phyloP scores from a whole-genome alignment of 306 rosid species.

The Hippophae rhamnoides region DNA sequence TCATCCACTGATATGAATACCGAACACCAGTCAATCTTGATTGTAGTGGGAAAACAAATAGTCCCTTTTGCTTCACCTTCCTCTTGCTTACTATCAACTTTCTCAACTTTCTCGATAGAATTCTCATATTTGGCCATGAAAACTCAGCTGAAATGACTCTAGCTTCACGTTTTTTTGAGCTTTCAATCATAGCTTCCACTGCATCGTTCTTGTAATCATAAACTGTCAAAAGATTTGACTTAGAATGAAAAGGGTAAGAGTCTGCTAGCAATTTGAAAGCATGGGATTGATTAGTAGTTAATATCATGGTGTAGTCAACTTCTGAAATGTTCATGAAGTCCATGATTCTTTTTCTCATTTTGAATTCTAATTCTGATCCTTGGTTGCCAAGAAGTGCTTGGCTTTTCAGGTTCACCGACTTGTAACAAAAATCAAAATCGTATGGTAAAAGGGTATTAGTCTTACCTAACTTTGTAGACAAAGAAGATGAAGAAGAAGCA shows the following conservation, averaged over 20 bases:
- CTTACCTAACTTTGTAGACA: slow-evolving; percentile 6
- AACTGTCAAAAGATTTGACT: slow-evolving; percentile 54
- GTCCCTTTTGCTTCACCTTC: slow-evolving; percentile 35
- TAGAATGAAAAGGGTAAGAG: slow-evolving; percentile 57
- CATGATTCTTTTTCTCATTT: slow-evolving; percentile 52
- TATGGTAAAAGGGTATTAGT: slow-evolving; percentile 1
- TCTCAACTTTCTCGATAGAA: slow-evolving; percentile 36
- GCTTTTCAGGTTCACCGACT: slow-evolving; percentile 48
- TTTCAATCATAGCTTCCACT: slow-evolving; percentile 49
- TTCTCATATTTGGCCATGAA: slow-evolving; percentile 45
- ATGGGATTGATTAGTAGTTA: slow-evolving; percentile 64
- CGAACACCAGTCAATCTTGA: slow-evolving; percentile 67
- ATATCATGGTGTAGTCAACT: slow-evolving; percentile 54
- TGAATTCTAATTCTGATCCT: slow-evolving; percentile 49
- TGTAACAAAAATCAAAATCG: slow-evolving; percentile 46
- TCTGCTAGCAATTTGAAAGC: slow-evolving; percentile 66
- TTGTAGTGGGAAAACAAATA: slow-evolving; percentile 75
- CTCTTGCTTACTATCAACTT: slow-evolving; percentile 30
- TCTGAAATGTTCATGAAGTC: slow-evolving; percentile 64
- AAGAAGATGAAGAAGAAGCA: slow-evolving; percentile 22
- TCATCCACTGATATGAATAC: slow-evolving; percentile 77
- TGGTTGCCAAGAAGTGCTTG: slow-evolving; percentile 41
- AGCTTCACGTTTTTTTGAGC: slow-evolving; percentile 53
- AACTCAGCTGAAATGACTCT: slow-evolving; percentile 46
- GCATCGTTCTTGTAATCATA: slow-evolving; percentile 64